Base-by-base conservation (phyloP, 2,329 filamentous ascomycete genomes). In the Fusarium buxicola region DNA sequence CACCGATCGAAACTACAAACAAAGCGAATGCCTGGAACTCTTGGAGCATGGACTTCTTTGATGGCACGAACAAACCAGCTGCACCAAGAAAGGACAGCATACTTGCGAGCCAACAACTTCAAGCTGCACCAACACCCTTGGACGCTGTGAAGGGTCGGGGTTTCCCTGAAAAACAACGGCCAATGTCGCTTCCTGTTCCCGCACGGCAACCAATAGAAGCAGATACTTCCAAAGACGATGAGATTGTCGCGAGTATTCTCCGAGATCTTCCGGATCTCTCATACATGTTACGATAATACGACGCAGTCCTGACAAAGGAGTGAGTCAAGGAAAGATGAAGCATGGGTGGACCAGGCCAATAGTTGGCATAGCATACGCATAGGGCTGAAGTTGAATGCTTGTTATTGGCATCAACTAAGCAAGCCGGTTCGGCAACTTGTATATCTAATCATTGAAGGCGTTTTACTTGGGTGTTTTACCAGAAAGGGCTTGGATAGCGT, bases 211-310 rank as follows among this genome's bases (percentile, higher is more conserved):
- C 45, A 12, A 38, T 36, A 41, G 32, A 45, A 25, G 31, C 27
- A 7, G 48, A 58, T 31, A 31, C 41, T 16, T 52, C 60, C 8
- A 63, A 74, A 30, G 72, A 78, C 15, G 74, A 77, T 12, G 68
- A 72, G 15, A 63, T 74, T 13, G 70, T 78, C 45, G 68, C 70
- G 12, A 66, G 60, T 28, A 76, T 81, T 45, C 58, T 82, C 30
- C 68, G 69, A 43, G 72, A 70, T 46, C 69, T 82, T 16, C 80
- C 80, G 4, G 77, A 82, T 67, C 67, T 82, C 34, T 78, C 80
- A 16, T 82, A 82, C 53, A 82, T 82, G 80, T 63, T 82, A 60
- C 73, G 73, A 64, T 81, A 58, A 69, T 40, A 54, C 32, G 43
- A 62, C 47, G 41, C 13, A 39, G 32, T 45, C 16, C 49, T 54